phyloP scores from a whole-genome alignment of 1,139 yeast genomes.

The Debaryomyces robertsiae region DNA sequence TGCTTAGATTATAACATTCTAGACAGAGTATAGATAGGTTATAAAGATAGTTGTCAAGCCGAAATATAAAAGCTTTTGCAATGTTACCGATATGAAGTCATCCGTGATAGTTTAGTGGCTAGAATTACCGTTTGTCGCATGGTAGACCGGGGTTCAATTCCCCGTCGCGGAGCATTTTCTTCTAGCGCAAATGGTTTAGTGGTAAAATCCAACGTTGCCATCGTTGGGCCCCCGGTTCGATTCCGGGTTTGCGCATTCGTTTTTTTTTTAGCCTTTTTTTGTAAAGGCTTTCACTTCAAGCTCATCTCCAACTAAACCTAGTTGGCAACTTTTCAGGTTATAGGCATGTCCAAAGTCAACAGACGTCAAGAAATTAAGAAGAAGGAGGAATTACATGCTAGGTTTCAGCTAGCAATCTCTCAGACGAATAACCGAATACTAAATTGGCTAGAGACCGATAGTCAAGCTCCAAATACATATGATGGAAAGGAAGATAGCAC shows the following conservation, averaged over 20 bases:
- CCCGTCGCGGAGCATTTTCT: slow-evolving; percentile 57
- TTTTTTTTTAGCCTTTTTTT: slow-evolving; percentile 8
- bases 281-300: background rate
- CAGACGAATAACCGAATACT: slow-evolving; percentile 38
- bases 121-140: slow-evolving; percentile 55
- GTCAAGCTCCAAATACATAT: background rate
- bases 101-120: slow-evolving; percentile 52
- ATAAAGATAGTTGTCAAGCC: too few species aligned
- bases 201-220: slow-evolving; percentile 20
- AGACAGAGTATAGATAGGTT: too few species aligned
- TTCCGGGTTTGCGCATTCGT: slow-evolving; percentile 20
- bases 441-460: slow-evolving; percentile 42
- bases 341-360: slow-evolving; percentile 28
- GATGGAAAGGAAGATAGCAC: slow-evolving; percentile 6
- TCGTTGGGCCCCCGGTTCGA: slow-evolving; percentile 23
- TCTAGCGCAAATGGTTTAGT: slow-evolving; percentile 9
- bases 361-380: slow-evolving; percentile 47
- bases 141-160: slow-evolving; percentile 72
- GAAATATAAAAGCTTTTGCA: too few species aligned
- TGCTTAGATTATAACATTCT: too few species aligned
- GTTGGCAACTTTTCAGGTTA: background rate
- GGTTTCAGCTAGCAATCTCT: slow-evolving; percentile 46
- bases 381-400: slow-evolving; percentile 52
- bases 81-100: background rate
- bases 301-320: background rate